Evolutionary conservation across 768 basidiomycete genomes (phyloP).

Genomic region (Wakefieldia striispora): DNA sequence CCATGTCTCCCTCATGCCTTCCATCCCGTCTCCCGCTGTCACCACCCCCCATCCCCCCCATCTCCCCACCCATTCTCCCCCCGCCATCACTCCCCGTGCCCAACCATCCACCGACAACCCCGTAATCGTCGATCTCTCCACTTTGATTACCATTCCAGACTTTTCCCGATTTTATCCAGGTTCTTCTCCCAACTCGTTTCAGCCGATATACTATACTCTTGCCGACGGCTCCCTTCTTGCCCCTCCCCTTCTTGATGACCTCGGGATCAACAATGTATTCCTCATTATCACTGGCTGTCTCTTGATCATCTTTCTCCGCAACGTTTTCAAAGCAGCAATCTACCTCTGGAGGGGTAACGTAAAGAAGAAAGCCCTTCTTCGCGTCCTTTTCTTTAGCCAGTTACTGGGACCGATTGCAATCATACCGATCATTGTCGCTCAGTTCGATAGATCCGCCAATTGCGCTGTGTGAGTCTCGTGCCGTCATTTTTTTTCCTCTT

Average conservation of each 20-base stretch:
- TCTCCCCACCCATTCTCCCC: background rate
- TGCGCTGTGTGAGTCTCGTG: constrained; percentile 46
- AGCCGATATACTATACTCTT: constrained; percentile 45
- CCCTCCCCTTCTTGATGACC: constrained; percentile 43
- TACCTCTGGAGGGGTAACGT: constrained; percentile 55
- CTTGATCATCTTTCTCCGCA: constrained; percentile 50
- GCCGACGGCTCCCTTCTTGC: constrained; percentile 61
- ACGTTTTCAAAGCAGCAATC: constrained; percentile 46
- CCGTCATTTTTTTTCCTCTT: background rate
- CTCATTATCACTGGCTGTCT: constrained; percentile 50
- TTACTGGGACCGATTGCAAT: constrained; percentile 46
- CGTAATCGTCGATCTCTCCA: constrained; percentile 50
- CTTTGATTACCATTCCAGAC: constrained; percentile 47
- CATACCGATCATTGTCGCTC: constrained; percentile 44
- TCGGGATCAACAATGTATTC: constrained; percentile 38
- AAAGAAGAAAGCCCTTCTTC: constrained; percentile 59
- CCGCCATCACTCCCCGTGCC: constrained; percentile 4
- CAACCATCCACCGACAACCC: background rate
- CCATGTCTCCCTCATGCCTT: background rate
- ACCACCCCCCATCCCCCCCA: background rate
- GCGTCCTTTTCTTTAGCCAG: constrained; percentile 55
- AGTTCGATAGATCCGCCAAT: constrained; percentile 39
- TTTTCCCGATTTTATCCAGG: constrained; percentile 43
- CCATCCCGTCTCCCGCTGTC: background rate
- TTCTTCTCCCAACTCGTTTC: constrained; percentile 43